Evolutionary conservation across 352 stramenopile species (phyloP).

Genomic region (Globisporangium paroecandrum): DNA sequence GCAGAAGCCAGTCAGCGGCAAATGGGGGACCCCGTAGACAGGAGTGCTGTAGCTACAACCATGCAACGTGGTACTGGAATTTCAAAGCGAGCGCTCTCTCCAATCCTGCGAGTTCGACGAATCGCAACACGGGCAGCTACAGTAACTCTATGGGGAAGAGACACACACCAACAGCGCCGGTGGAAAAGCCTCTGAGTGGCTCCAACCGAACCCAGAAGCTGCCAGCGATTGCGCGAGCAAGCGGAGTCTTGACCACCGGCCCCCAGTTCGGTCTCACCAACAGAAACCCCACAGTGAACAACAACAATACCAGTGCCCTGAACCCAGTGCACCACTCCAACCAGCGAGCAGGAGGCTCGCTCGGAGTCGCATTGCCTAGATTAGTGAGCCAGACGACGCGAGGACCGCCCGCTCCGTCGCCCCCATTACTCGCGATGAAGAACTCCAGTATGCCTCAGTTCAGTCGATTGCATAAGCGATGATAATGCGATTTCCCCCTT

Average conservation of each 20-base stretch:
- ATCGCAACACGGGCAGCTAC: background rate
- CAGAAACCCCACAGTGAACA: background rate
- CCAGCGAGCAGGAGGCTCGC: conserved; percentile 5
- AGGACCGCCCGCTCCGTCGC: conserved; percentile 29
- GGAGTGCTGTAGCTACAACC: background rate
- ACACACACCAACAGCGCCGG: background rate
- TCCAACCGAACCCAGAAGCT: conserved; percentile 12
- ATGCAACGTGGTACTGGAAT: background rate
- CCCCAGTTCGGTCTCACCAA: conserved; percentile 16
- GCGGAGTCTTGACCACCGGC: background rate
- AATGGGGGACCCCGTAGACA: conserved; percentile 1
- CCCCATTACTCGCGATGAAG: conserved; percentile 30
- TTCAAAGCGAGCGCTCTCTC: conserved; percentile 5
- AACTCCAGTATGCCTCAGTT: conserved; percentile 51
- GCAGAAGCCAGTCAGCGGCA: background rate
- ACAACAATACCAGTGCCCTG: background rate
- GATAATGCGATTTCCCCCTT: conserved; percentile 9
- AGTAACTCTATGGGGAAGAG: background rate
- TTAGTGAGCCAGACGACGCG: conserved; percentile 22
- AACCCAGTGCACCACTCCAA: background rate
- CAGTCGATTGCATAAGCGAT: conserved; percentile 62
- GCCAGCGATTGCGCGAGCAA: conserved; percentile 8
- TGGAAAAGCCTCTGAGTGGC: background rate
- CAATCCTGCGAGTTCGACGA: background rate
- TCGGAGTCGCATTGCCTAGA: conserved; percentile 31